Base-by-base conservation (phyloP, 768 basidiomycete genomes). In the Phanerochaete sordida region DNA sequence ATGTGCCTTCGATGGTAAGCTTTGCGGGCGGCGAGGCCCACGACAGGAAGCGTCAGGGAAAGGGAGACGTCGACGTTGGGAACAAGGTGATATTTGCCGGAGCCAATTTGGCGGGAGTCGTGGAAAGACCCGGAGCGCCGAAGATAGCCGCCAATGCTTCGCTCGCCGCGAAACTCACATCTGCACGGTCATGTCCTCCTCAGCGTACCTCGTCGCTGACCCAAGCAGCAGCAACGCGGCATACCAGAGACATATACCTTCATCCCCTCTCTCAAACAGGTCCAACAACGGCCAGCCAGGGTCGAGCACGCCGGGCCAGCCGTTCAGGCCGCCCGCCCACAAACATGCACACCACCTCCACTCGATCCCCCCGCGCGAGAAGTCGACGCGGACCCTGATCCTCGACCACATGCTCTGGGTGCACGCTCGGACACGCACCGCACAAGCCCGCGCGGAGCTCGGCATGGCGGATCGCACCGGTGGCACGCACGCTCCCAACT, bases 391-490 rank as follows among this genome's bases (percentile, higher is more conserved):
- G 31, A 93, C 91, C 11, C 78, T 93, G 58, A 94, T 93, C 66
- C 84, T 94, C 58, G 92, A 94, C 72, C 89, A 93, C 72, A 85
- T 92, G 80, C 76, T 93, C 51, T 93, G 89, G 90, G 88, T 87
- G 7, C 92, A 93, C 72, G 85, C 81, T 12, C 79, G 87, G 63
- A 91, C 91, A 15, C 82, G 92, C 59, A 90, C 91, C 64, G 85
- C 87, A 8, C 92, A 94, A 71, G 91, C 88, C 3, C 83, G 91
- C 30, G 90, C 90, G 56, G 91, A 93, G 72, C 81, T 94, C 12
- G 90, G 88, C 35, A 92, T 93, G 90, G 86, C 87, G 7, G 90
- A 91, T 72, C 86, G 84, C 59, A 86, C 90, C 0, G 89, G 89
- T 6, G 90, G 88, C 1, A 79, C 84, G 3, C 77, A 81, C 0